These are phyloP conservation scores for Fonsecaea multimorphosa DNA, from an alignment of 2,329 filamentous ascomycete genomes.

Conservation along the genomic window DNA sequence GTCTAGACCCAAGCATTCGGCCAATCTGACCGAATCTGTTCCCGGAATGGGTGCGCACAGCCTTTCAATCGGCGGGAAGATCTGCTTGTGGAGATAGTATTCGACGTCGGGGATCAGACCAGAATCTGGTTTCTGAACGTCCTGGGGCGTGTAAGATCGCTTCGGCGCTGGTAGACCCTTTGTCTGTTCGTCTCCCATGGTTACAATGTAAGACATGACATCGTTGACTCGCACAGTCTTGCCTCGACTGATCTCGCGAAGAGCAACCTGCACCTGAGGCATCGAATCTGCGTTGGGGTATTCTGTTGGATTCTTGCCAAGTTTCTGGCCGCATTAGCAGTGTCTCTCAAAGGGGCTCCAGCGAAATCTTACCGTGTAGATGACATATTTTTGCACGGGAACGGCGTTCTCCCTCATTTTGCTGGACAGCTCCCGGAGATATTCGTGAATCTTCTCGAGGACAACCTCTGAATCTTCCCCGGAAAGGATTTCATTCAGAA, in stretches of 20 bases:
- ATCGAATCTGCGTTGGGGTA: constrained; percentile 94
- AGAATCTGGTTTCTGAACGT: constrained; percentile 78
- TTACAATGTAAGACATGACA: constrained; percentile 95
- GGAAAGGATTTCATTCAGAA: constrained; percentile 93
- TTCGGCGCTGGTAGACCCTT: constrained; percentile 72
- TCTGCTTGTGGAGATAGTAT: constrained; percentile 98
- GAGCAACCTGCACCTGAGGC: constrained; percentile 95
- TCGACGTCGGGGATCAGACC: constrained; percentile 88
- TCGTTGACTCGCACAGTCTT: constrained; percentile 91
- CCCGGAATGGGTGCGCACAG: constrained; percentile 94
- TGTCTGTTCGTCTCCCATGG: constrained; percentile 68
- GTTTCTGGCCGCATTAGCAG: constrained; percentile 62
- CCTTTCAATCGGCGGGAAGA: constrained; percentile 96
- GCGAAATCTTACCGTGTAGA: constrained; percentile 71
- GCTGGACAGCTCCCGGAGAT: constrained; percentile 79
- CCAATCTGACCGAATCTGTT: constrained; percentile 86
- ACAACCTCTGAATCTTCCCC: constrained; percentile 90
- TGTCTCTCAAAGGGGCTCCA: background rate
- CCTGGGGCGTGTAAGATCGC: constrained; percentile 84
- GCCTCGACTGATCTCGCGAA: constrained; percentile 83
- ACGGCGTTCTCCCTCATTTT: constrained; percentile 84
- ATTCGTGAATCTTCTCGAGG: constrained; percentile 89
- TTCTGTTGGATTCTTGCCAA: constrained; percentile 89
- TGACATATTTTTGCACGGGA: constrained; percentile 87
- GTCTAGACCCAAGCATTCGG: constrained; percentile 92